Evolutionary conservation across 805 yeast species (phyloP).

Genomic region (Clavispora vitiphila): DNA sequence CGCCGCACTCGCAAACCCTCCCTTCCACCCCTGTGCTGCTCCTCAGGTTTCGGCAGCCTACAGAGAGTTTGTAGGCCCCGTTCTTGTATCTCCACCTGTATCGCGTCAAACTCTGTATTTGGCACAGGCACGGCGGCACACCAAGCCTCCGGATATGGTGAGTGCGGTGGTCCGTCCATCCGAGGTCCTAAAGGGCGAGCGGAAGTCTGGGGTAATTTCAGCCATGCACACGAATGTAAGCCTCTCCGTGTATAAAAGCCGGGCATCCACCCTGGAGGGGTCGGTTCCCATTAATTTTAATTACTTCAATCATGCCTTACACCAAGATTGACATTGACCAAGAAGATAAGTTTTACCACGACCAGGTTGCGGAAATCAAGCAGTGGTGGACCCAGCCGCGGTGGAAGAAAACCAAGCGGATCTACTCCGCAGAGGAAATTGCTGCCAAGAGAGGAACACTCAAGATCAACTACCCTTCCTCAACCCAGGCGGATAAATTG

Average conservation of each 20-base stretch:
- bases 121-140: no score
- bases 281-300: no score
- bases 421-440: slow-evolving; percentile 83
- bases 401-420: slow-evolving; percentile 84
- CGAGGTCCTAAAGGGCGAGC: slow-evolving; percentile 8
- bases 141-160: no score
- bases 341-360: slow-evolving; percentile 61
- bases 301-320: slow-evolving; percentile 50
- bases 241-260: not conserved
- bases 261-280: not conserved
- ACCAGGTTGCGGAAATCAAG: slow-evolving; percentile 68
- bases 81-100: no score
- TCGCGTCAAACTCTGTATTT: no score
- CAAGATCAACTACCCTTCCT: slow-evolving; percentile 70
- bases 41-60: no score
- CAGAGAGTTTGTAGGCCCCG: no score
- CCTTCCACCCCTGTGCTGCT: no score
- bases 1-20: not conserved
- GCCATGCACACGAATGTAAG: slow-evolving; percentile 1
- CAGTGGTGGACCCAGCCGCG: slow-evolving; percentile 94
- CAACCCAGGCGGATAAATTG: slow-evolving; percentile 76
- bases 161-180: slow-evolving; percentile 7
- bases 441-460: slow-evolving; percentile 83
- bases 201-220: slow-evolving; percentile 10
- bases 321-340: slow-evolving; percentile 52